A percentile compares a stretch with the other conserved stretches of the same genome.
Conservation (phyloP, 257 asterid species). For the Salvia miltiorrhiza region DNA sequence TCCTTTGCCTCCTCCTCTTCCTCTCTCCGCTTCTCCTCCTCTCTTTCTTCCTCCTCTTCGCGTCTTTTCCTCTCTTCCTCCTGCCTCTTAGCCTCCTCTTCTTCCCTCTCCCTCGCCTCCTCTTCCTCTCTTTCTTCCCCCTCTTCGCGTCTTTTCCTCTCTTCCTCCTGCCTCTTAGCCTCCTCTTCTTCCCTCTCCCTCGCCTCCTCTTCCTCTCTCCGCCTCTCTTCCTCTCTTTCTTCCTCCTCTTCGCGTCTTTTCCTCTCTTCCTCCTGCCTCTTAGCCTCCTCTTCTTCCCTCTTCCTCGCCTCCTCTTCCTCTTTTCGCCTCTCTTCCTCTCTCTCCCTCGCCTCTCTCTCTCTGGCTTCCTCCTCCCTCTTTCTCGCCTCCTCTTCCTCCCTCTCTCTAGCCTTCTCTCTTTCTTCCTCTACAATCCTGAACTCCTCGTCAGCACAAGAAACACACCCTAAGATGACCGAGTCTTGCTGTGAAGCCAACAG, state of each 20-base stretch:
- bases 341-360: constrained; percentile 12
- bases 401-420: constrained; percentile 39
- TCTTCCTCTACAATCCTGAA: constrained; percentile 51
- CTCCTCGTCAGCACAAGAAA: constrained; percentile 84
- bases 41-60: background rate
- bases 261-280: background rate
- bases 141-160: constrained; percentile 1
- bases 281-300: constrained; percentile 12
- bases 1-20: background rate
- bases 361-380: background rate
- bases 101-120: background rate
- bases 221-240: constrained; percentile 13
- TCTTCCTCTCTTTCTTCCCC: background rate
- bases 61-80: background rate
- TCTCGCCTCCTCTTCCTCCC: background rate
- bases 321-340: background rate
- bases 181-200: background rate
- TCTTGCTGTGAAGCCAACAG: constrained; percentile 39
- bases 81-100: background rate
- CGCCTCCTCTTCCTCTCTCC: background rate
- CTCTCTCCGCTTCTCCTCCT: background rate
- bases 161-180: constrained; percentile 9
- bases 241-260: background rate
- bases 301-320: constrained; percentile 5
- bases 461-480: constrained; percentile 56